Conservation (phyloP, 352 stramenopile species). For the Globisporangium paddicum region DNA sequence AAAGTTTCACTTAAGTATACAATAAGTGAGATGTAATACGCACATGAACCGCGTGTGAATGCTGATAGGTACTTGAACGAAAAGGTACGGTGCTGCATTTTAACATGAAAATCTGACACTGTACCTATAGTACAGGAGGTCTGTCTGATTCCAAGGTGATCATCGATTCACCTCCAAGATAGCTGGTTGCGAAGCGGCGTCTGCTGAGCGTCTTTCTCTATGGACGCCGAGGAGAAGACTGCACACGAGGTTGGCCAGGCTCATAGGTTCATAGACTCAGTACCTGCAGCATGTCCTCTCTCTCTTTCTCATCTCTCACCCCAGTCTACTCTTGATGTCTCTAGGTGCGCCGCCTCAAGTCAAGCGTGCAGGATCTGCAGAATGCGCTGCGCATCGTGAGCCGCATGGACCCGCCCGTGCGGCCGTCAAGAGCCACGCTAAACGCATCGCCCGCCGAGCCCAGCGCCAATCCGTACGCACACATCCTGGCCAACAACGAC, state of each 20-base stretch:
- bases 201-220: not conserved
- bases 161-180: too few species aligned
- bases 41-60: not conserved
- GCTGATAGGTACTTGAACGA: too few species aligned
- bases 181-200: too few species aligned
- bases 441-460: constrained; percentile 7
- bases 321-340: not conserved
- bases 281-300: too few species aligned
- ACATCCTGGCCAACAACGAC: constrained; percentile 47
- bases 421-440: constrained; percentile 8
- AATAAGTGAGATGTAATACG: not conserved
- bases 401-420: constrained; percentile 11
- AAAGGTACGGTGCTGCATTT: too few species aligned
- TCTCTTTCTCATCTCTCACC: too few species aligned
- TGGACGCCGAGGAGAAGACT: constrained; percentile 18
- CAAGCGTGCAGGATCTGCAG: constrained; percentile 33
- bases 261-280: too few species aligned
- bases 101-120: too few species aligned
- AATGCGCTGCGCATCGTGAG: constrained; percentile 25
- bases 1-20: not conserved
- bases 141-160: too few species aligned
- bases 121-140: too few species aligned
- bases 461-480: constrained; percentile 24
- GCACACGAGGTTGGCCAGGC: constrained; percentile 17
- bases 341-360: constrained; percentile 28